Evolutionary conservation across 805 yeast genomes (phyloP), one percentile per base, ranked within the genome.

Genomic region (Wickerhamiella musiphila): DNA sequence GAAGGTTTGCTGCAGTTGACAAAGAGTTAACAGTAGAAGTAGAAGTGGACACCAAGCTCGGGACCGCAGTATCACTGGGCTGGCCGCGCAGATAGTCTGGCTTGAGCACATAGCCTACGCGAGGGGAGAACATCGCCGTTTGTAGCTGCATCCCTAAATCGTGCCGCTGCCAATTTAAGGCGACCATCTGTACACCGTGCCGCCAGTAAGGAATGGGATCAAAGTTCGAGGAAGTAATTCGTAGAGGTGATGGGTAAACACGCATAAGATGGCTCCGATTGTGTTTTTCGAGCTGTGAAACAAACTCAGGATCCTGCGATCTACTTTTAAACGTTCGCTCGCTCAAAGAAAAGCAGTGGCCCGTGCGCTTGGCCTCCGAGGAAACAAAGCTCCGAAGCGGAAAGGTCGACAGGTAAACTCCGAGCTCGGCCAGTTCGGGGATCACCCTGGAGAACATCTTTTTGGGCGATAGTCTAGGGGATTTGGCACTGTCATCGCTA

Each of bases 91-190:
- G n/a, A n/a, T n/a, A n/a, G 49, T 49, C 3, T 0, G 95, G 94
- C 46, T 90, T 90, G 29, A 79, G 55, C 6, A 77, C 70, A 48
- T 81, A 90, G 0, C 99, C 99, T 1, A 11, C 32, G 2, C 36
- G 36, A 7, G 32, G 65, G 52, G 31, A 68, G 69, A 52, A 86
- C 82, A 66, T 83, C 57, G 3, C 79, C 39, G 78, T 78, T 50
- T 83, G 84, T 8, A 90, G 46, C 48, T 83, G 94, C 48, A 84
- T 86, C 0, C 95, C 94, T 12, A 71, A 36, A 48, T 90, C 98
- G 49, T 70, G 75, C 0, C 90, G 75, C 53, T 86, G 98, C 95
- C 95, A 86, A 49, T 86, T 90, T 0, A 94, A 74, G 0, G 98
- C 96, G 4, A 79, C 96, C 82, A 90, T 70, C 48, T 90, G 98